Evolutionary conservation across 2,329 filamentous ascomycete genomes (phyloP).

Genomic region (Apiospora phragmitis): DNA sequence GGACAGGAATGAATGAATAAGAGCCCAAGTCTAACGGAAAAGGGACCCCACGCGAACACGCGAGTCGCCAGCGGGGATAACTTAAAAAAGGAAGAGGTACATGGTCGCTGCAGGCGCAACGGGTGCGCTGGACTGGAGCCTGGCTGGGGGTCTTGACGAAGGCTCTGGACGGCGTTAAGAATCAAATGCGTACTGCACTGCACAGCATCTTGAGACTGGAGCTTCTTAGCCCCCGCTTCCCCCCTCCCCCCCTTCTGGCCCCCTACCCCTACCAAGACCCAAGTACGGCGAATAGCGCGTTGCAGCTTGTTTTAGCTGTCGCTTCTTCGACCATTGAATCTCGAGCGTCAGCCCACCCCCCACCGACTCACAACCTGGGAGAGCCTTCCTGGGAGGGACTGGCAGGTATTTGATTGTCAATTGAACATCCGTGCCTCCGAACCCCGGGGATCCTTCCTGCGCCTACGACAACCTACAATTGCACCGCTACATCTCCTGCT

Average conservation of each 20-base stretch:
- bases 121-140: neutral
- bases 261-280: slow-evolving; percentile 6
- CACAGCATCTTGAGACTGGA: neutral
- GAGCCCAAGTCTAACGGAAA: neutral
- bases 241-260: neutral
- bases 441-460: neutral
- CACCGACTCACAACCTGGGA: neutral
- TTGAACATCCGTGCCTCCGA: neutral
- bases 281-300: slow-evolving; percentile 14
- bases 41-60: neutral
- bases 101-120: too few species aligned
- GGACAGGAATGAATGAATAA: neutral
- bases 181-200: neutral
- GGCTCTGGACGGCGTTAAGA: neutral
- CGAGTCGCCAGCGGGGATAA: neutral
- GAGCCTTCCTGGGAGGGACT: neutral
- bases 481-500: neutral
- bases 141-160: neutral
- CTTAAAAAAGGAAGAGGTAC: neutral
- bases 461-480: neutral
- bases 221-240: neutral
- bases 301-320: slow-evolving; percentile 17
- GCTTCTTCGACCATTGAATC: slow-evolving; percentile 3
- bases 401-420: neutral
- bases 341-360: slow-evolving; percentile 4